A percentile compares a stretch with the other conserved stretches of the same genome.
Conservation (phyloP, 164 flowering plant genomes). For the Vitis riparia region DNA sequence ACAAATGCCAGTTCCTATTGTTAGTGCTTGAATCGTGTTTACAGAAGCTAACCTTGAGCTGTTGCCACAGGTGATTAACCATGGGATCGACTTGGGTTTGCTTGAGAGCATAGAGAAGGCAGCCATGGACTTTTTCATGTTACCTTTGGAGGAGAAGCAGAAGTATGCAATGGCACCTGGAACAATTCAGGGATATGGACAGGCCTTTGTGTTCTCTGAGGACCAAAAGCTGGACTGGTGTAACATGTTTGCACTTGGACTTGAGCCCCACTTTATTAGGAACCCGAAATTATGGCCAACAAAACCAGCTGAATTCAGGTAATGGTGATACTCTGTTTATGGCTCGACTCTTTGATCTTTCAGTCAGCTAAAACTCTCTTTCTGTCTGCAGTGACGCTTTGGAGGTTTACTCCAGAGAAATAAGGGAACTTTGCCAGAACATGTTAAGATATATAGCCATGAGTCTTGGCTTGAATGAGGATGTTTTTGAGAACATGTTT, state of each 20-base stretch:
- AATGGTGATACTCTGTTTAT: background rate
- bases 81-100: conserved; percentile 57
- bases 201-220: conserved; percentile 89
- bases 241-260: conserved; percentile 90
- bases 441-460: conserved; percentile 61
- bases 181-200: conserved; percentile 91
- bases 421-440: conserved; percentile 59
- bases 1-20: background rate
- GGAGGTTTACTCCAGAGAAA: conserved; percentile 56
- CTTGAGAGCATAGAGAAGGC: conserved; percentile 59
- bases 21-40: background rate
- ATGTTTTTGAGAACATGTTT: conserved; percentile 66
- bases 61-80: conserved; percentile 64
- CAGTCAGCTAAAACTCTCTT: background rate
- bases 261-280: conserved; percentile 47
- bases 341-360: background rate
- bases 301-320: conserved; percentile 74
- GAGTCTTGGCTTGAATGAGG: conserved; percentile 48
- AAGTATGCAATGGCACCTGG: conserved; percentile 85
- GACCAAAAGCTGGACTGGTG: conserved; percentile 95
- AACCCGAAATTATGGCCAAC: conserved; percentile 64
- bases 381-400: conserved; percentile 55
- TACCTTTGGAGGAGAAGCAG: conserved; percentile 77
- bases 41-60: background rate
- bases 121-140: conserved; percentile 73